These are phyloP conservation scores for Dacryopinax spathularia DNA, from an alignment of 768 basidiomycete genomes.

Conservation along the genomic window DNA sequence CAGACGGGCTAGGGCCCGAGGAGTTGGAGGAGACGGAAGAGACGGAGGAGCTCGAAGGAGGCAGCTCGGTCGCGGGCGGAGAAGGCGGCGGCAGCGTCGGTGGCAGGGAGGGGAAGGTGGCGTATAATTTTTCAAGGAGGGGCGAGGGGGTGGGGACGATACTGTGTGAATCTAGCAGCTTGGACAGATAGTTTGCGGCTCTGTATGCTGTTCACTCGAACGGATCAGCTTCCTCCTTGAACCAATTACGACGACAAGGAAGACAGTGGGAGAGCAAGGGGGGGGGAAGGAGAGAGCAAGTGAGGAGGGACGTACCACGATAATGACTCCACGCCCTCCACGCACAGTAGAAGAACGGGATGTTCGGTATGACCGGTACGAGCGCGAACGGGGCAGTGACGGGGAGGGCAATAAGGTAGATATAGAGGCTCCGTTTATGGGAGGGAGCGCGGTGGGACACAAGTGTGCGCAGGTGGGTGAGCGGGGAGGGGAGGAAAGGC, in stretches of 20 bases:
- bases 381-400: slow-evolving; percentile 63
- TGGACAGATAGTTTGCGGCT: not conserved
- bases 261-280: not conserved
- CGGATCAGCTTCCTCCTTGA: not conserved
- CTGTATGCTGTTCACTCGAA: not conserved
- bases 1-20: not conserved
- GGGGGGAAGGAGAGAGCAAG: not conserved
- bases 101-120: not conserved
- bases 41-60: too few species aligned
- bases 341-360: slow-evolving; percentile 72
- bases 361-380: slow-evolving; percentile 71
- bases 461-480: slow-evolving; percentile 36
- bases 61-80: not conserved
- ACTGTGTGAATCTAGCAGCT: not conserved
- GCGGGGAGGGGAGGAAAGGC: slow-evolving; percentile 27
- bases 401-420: slow-evolving; percentile 53
- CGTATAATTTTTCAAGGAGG: not conserved
- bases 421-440: slow-evolving; percentile 50
- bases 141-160: not conserved
- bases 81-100: not conserved
- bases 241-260: not conserved
- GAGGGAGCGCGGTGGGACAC: slow-evolving; percentile 42
- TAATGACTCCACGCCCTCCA: slow-evolving; percentile 83
- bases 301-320: slow-evolving; percentile 34
- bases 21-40: not conserved